Base-by-base conservation (phyloP, 257 asterid genomes). In the Coffea canephora region DNA sequence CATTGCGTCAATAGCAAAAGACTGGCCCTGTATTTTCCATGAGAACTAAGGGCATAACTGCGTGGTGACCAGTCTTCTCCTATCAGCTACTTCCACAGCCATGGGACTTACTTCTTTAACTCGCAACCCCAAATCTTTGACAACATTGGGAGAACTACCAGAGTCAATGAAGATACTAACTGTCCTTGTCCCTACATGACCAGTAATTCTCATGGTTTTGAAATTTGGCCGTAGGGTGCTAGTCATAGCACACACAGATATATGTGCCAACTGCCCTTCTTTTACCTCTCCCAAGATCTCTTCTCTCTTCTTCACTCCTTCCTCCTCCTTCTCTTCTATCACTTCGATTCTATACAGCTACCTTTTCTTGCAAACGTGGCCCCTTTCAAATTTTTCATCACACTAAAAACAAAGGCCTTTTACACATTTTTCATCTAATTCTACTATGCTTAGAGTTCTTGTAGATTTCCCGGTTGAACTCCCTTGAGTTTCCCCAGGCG, bases 51-150 rank as follows among this genome's bases (percentile, higher is more conserved):
- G 31, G 31, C 31, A 31, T 31, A 31, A 31, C 31, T 31, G 31
- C 1, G 31, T 31, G 31, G 31, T 31, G 1, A 31, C 1, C 31
- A 31, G 31, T 31, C 1, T 31, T 31, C 31, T 1, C 31, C 31
- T 1, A 1, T 31, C 31, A 31, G 31, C 31, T 31, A 8, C 61
- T 1, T 54, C 61, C 0, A 54, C 61, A 12, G 6, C 25, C 14
- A 62, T 4, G 0, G 36, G 3, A 0, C 0, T 8, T 0, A 8
- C 10, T 2, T n/a, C 25, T 14, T n/a, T 6, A n/a, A 4, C 8
- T n/a, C 8, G n/a, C 9, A 62, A 4, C 0, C 14, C 69, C 1
- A 62, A 62, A 2, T 7, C 8, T 0, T 23, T 62, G 1, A 62
- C 34, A 5, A 11, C 0, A 0, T 62, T 4, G 7, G 16, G 36